phyloP scores from a whole-genome alignment of 2,329 filamentous ascomycete genomes.

The Thelonectria olida region DNA sequence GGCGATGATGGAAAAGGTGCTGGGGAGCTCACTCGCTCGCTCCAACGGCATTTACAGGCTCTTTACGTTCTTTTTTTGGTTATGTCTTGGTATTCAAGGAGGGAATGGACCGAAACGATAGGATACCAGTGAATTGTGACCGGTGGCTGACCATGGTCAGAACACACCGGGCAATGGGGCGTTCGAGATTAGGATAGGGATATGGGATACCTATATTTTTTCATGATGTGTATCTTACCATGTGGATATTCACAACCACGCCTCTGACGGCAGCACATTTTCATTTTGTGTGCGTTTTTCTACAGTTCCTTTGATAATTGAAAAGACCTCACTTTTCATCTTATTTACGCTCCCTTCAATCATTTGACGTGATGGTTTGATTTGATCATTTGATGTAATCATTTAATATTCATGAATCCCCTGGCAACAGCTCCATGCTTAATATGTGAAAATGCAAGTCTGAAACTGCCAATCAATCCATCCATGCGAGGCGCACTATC shows the following conservation, averaged over 20 bases:
- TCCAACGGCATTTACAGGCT: slow-evolving; percentile 2
- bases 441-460: slow-evolving; percentile 1
- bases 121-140: slow-evolving; percentile 31
- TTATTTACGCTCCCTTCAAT: too few species aligned
- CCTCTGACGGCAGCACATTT: slow-evolving; percentile 37
- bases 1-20: slow-evolving; percentile 25
- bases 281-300: not conserved
- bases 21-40: slow-evolving; percentile 25
- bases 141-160: slow-evolving; percentile 24
- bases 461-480: slow-evolving; percentile 33
- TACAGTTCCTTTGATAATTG: not conserved
- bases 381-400: too few species aligned
- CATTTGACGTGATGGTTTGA: too few species aligned
- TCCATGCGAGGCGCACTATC: slow-evolving; percentile 19
- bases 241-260: slow-evolving; percentile 34
- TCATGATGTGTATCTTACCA: slow-evolving; percentile 41
- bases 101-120: slow-evolving; percentile 24
- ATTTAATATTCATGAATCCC: too few species aligned
- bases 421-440: slow-evolving; percentile 5
- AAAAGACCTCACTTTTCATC: too few species aligned
- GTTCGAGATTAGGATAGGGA: slow-evolving; percentile 33
- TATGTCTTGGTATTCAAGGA: slow-evolving; percentile 23
- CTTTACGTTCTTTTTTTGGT: slow-evolving; percentile 28
- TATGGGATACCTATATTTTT: slow-evolving; percentile 33
- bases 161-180: slow-evolving; percentile 30